Evolutionary conservation across 306 rosid genomes (phyloP).

Genomic region (Vigna hirtella): DNA sequence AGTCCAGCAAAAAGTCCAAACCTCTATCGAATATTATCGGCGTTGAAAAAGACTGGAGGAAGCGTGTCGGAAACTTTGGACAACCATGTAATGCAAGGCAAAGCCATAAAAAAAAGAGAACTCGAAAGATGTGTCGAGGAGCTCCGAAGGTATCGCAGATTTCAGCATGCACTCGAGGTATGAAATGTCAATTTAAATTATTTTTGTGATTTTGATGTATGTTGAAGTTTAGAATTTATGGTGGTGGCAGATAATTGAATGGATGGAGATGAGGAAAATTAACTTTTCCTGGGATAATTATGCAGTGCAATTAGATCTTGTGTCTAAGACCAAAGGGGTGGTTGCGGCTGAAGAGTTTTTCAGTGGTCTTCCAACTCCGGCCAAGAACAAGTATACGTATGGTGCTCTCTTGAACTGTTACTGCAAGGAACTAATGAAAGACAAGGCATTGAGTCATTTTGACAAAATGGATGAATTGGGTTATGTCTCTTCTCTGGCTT

Average conservation of each 20-base stretch:
- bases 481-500: conserved; percentile 54
- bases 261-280: conserved; percentile 78
- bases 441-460: conserved; percentile 67
- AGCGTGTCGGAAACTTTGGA: conserved; percentile 66
- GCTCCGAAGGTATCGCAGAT: conserved; percentile 68
- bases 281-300: conserved; percentile 56
- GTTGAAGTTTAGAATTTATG: neutral
- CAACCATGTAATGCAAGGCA: conserved; percentile 67
- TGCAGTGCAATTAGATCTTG: conserved; percentile 73
- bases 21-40: conserved; percentile 67
- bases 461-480: conserved; percentile 60
- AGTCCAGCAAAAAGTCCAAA: neutral
- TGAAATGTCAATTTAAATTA: conserved; percentile 32
- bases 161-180: conserved; percentile 76
- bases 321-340: conserved; percentile 65
- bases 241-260: conserved; percentile 75
- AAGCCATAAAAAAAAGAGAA: conserved; percentile 52
- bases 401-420: conserved; percentile 81
- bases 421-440: conserved; percentile 66
- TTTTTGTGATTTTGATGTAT: neutral
- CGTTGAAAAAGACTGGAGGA: conserved; percentile 62
- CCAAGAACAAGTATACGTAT: conserved; percentile 63
- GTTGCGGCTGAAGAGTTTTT: conserved; percentile 78
- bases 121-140: conserved; percentile 57
- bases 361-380: conserved; percentile 47